phyloP scores from a whole-genome alignment of 495 filamentous ascomycete genomes.

The Xylaria cubensis region DNA sequence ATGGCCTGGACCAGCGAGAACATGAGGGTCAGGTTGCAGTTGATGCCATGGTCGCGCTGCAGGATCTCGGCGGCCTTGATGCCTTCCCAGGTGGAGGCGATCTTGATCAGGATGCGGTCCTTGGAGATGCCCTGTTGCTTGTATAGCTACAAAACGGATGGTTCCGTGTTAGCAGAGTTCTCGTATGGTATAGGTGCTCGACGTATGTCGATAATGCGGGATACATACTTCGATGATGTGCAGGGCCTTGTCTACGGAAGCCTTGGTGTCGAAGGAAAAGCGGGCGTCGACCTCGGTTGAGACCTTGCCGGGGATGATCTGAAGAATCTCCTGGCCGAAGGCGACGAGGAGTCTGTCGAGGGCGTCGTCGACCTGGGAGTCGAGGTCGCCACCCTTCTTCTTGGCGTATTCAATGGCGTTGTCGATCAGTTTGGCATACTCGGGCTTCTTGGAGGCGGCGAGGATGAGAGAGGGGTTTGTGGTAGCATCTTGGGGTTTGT shows the following conservation, averaged over 20 bases:
- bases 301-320: slow-evolving; percentile 97
- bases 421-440: slow-evolving; percentile 94
- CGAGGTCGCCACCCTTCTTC: slow-evolving; percentile 66
- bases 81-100: slow-evolving; percentile 93
- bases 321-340: slow-evolving; percentile 96
- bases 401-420: slow-evolving; percentile 86
- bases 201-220: not conserved
- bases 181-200: not conserved
- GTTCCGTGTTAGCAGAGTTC: slow-evolving; percentile 13
- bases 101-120: slow-evolving; percentile 90
- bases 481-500: slow-evolving; percentile 99
- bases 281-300: slow-evolving; percentile 98
- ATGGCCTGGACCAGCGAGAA: slow-evolving; percentile 97
- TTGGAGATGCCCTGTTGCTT: slow-evolving; percentile 88
- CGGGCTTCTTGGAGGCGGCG: slow-evolving; percentile 95
- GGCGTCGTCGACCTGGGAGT: slow-evolving; percentile 80
- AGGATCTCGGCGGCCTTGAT: slow-evolving; percentile 97
- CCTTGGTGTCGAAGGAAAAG: slow-evolving; percentile 94
- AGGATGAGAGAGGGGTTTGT: slow-evolving; percentile 99
- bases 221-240: slow-evolving; percentile 88
- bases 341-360: slow-evolving; percentile 94
- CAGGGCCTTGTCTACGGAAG: slow-evolving; percentile 92
- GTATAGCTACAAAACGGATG: slow-evolving; percentile 72
- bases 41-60: slow-evolving; percentile 90
- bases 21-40: slow-evolving; percentile 99